Evolutionary conservation across 1,139 yeast genomes (phyloP), one percentile per base, ranked within the genome.

Genomic region (Taiozyma onychis): DNA sequence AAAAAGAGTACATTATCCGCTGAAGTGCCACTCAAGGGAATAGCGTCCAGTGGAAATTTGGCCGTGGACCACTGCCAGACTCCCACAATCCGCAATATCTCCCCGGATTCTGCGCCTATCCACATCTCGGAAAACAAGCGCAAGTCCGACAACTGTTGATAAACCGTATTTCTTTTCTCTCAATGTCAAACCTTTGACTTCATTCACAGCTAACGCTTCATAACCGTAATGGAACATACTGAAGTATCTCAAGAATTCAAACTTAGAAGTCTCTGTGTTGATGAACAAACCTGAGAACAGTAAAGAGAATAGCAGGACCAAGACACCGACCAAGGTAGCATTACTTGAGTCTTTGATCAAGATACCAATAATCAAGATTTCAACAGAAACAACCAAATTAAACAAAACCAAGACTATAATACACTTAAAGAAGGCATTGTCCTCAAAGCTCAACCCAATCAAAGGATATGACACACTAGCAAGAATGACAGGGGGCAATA

Each of bases 141-240:
- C 34, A n/a, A 30, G 7, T 13, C 35, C 35, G 35, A 14, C 16
- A n/a, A 5, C 16, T 2, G 34, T 32, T 32, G 35, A 32, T 32
- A 32, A 32, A 18, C 8, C 2, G 63, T 84, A 93, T 68, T 93
- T 93, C 65, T 83, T 84, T 65, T 93, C 99, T 56, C 81, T 83
- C 60, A 93, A 75, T 13, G 89, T 83, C 63, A 93, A 75, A 47
- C 88, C 88, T 63, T 84, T 86, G n/a, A 93, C 98, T 66, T 93
- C 99, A 66, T 93, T 93, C 49, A 93, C 91, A 2, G 91, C 78
- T 57, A 93, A 73, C 0, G 97, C 88, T 65, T 93, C 99, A 65
- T 91, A 93, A 0, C 97, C 97, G 64, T 90, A 93, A 67, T 93
- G 98, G 77, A 91, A 93, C 48, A 93, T 81, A 0, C 97, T 89